A percentile compares a stretch with the other conserved stretches of the same genome.
Evolutionary conservation across 352 stramenopile species (phyloP).

Genomic region (Phytopythium chamaehyphon): DNA sequence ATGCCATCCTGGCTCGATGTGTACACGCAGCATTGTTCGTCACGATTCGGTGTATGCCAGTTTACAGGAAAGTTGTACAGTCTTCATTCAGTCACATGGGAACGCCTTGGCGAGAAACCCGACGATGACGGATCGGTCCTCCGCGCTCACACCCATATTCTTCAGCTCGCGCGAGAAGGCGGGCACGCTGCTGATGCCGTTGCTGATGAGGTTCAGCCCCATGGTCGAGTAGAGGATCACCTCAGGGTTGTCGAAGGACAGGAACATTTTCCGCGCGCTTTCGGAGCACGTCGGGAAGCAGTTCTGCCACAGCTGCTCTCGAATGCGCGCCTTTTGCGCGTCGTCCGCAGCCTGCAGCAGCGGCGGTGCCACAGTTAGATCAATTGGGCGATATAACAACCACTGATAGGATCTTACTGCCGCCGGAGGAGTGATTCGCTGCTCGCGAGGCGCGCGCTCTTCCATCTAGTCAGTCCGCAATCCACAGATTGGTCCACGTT

Average conservation of each 20-base stretch:
- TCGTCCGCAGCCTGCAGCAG: conserved; percentile 27
- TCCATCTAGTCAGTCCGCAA: neutral
- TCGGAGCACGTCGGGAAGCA: conserved; percentile 80
- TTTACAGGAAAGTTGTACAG: neutral
- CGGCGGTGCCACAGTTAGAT: neutral
- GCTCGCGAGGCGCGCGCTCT: conserved; percentile 6
- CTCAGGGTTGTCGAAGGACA: conserved; percentile 66
- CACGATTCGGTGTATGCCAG: neutral
- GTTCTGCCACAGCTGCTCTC: conserved; percentile 74
- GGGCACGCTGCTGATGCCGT: conserved; percentile 77
- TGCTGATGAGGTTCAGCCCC: conserved; percentile 82
- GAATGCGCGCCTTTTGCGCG: conserved; percentile 41
- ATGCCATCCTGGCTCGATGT: neutral
- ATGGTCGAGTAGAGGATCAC: conserved; percentile 81
- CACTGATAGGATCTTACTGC: neutral
- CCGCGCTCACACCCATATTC: conserved; percentile 60
- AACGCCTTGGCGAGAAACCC: conserved; percentile 76
- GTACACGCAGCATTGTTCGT: neutral
- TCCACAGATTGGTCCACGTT: neutral
- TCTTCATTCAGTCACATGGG: conserved; percentile 49
- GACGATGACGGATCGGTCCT: conserved; percentile 74
- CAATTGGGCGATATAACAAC: neutral
- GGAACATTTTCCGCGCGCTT: conserved; percentile 61
- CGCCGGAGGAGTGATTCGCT: neutral
- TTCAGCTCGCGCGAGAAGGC: conserved; percentile 81